phyloP scores from a whole-genome alignment of 2,329 filamentous ascomycete species.

The Periconia sp. region DNA sequence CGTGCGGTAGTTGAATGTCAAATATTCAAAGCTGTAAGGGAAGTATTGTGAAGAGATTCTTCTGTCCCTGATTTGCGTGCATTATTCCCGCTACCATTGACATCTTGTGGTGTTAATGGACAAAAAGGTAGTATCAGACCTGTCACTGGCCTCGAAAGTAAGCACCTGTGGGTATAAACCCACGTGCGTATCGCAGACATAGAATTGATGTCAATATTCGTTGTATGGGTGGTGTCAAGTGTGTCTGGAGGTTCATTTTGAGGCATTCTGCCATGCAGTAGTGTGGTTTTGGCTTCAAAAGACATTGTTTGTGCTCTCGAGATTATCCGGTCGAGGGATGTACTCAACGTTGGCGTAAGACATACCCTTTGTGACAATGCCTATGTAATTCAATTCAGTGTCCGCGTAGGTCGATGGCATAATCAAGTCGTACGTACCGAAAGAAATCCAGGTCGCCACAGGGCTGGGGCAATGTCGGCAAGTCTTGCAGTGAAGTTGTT shows the following conservation, averaged over 20 bases:
- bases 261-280: background rate
- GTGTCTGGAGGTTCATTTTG: background rate
- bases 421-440: conserved; percentile 17
- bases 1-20: no score
- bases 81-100: background rate
- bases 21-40: no score
- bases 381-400: conserved; percentile 19
- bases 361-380: conserved; percentile 35
- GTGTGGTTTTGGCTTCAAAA: conserved; percentile 16
- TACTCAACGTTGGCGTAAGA: conserved; percentile 42
- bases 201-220: background rate
- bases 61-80: background rate
- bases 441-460: conserved; percentile 45
- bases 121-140: conserved; percentile 13
- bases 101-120: background rate
- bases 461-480: conserved; percentile 39
- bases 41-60: no score
- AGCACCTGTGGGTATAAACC: conserved; percentile 15
- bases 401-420: background rate
- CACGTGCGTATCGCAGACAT: conserved; percentile 6
- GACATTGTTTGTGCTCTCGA: conserved; percentile 12
- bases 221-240: background rate
- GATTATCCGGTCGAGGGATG: conserved; percentile 28
- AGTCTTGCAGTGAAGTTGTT: conserved; percentile 38
- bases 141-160: conserved; percentile 7